phyloP scores from a whole-genome alignment of 805 yeast genomes.

The Cyberlindnera xylosilytica region DNA sequence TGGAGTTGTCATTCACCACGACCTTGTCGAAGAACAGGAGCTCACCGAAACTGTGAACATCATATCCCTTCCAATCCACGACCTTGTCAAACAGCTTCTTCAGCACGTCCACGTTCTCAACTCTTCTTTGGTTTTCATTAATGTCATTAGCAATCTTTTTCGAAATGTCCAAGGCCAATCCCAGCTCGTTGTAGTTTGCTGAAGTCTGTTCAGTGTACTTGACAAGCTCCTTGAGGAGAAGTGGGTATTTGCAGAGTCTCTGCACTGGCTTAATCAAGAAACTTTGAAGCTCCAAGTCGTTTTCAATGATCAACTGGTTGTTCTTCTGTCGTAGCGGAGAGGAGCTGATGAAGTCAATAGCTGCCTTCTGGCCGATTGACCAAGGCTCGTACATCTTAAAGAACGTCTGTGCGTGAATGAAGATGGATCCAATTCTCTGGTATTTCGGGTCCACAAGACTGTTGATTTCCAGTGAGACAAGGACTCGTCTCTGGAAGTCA shows the following conservation, averaged over 20 bases:
- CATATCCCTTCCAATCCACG: conserved; percentile 90
- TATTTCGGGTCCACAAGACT: conserved; percentile 66
- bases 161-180: conserved; percentile 66
- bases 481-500: conserved; percentile 87
- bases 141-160: conserved; percentile 83
- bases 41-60: conserved; percentile 77
- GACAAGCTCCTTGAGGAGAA: conserved; percentile 70
- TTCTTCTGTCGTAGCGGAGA: conserved; percentile 56
- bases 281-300: conserved; percentile 85
- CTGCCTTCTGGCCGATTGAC: conserved; percentile 87
- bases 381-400: conserved; percentile 91
- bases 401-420: conserved; percentile 79
- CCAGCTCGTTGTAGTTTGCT: conserved; percentile 63
- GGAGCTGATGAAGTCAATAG: conserved; percentile 69
- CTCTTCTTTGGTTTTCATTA: conserved; percentile 89
- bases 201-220: conserved; percentile 55
- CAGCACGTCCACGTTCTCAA: conserved; percentile 76
- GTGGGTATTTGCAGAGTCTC: conserved; percentile 92
- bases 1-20: conserved; percentile 55
- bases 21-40: conserved; percentile 72
- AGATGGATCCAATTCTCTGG: conserved; percentile 87
- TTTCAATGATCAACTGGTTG: conserved; percentile 63
- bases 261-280: conserved; percentile 93
- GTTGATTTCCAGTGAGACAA: conserved; percentile 88
- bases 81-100: conserved; percentile 72